These are phyloP conservation scores for Rugosomyces carneus DNA, from an alignment of 1,284 basidiomycete species.

Conservation along the genomic window DNA sequence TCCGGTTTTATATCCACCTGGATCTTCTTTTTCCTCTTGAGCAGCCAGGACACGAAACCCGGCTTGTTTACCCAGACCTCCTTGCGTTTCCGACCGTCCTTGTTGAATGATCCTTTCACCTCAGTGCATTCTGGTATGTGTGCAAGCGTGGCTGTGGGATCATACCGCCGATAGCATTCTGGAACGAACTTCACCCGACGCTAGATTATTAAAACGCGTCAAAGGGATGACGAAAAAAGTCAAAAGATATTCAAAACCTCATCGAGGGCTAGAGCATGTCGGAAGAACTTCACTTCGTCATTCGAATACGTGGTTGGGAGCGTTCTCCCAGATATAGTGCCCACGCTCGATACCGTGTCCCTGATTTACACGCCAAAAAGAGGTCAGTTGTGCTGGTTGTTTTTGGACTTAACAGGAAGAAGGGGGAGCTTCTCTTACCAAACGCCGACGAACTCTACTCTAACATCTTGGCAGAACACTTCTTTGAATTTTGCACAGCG, in stretches of 20 bases:
- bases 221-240: too few species aligned
- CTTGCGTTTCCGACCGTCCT: too few species aligned
- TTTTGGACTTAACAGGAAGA: background rate
- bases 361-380: slow-evolving; percentile 24
- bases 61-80: too few species aligned
- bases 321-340: slow-evolving; percentile 36
- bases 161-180: too few species aligned
- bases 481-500: slow-evolving; percentile 57
- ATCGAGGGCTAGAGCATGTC: slow-evolving; percentile 63
- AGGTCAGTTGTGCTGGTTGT: slow-evolving; percentile 1
- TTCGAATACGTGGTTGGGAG: slow-evolving; percentile 43
- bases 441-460: slow-evolving; percentile 57
- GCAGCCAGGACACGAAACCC: background rate
- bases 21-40: slow-evolving; percentile 36
- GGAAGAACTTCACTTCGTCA: slow-evolving; percentile 48
- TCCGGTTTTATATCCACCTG: slow-evolving; percentile 14
- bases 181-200: background rate
- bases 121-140: too few species aligned
- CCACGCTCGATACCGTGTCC: slow-evolving; percentile 60
- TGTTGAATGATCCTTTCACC: too few species aligned
- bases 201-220: background rate
- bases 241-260: slow-evolving; percentile 38
- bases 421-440: slow-evolving; percentile 36
- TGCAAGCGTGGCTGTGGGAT: too few species aligned
- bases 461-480: slow-evolving; percentile 51